phyloP scores from a whole-genome alignment of 1,284 basidiomycete species.

The Puccinia brachypodii region DNA sequence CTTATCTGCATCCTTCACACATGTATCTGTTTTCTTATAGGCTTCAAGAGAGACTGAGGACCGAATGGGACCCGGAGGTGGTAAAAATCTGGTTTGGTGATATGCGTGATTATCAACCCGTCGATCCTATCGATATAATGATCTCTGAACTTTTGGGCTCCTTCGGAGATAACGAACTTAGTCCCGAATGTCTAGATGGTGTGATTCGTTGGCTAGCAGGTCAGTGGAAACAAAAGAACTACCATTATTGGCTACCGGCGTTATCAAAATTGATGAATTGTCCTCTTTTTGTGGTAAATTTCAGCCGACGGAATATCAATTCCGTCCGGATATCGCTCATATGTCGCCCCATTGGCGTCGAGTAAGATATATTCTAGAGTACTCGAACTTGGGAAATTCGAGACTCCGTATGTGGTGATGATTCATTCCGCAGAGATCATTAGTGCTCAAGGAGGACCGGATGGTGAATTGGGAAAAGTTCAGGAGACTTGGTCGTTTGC shows the following conservation, averaged over 20 bases:
- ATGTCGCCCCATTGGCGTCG: constrained; percentile 87
- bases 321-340: constrained; percentile 90
- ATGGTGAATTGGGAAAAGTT: constrained; percentile 67
- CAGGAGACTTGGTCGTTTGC: constrained; percentile 99
- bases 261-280: background rate
- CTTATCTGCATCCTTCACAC: background rate
- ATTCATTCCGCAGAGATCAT: constrained; percentile 87
- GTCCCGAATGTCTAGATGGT: constrained; percentile 96
- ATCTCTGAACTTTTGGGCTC: constrained; percentile 94
- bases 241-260: background rate
- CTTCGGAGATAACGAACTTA: constrained; percentile 98
- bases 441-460: constrained; percentile 67
- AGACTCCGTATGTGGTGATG: constrained; percentile 98
- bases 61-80: constrained; percentile 75
- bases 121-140: constrained; percentile 85
- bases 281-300: background rate
- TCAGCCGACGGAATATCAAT: constrained; percentile 89
- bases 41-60: constrained; percentile 73
- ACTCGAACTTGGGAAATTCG: constrained; percentile 59
- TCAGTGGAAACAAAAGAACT: constrained; percentile 58
- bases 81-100: constrained; percentile 83
- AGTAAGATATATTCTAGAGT: constrained; percentile 85
- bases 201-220: constrained; percentile 85
- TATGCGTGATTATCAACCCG: constrained; percentile 73
- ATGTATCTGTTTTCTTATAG: constrained; percentile 59